phyloP scores from a whole-genome alignment of 2,329 filamentous ascomycete species.

The Diaporthe caulivora region DNA sequence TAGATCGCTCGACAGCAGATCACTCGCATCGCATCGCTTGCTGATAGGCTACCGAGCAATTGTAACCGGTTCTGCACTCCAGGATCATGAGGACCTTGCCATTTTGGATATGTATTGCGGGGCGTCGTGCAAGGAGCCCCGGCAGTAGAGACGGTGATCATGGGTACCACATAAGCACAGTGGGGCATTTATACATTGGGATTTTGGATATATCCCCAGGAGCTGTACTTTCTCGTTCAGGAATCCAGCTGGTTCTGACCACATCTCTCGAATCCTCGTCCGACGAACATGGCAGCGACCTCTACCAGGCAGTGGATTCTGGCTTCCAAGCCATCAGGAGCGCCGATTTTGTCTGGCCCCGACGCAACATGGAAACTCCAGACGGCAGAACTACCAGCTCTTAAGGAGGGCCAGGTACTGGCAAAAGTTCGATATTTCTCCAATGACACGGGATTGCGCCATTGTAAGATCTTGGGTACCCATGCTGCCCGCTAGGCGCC shows the following conservation, averaged over 20 bases:
- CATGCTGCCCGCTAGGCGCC: too few relatives aligned
- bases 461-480: constrained; percentile 33
- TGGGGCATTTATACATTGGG: neutral
- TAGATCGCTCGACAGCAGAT: neutral
- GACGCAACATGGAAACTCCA: constrained; percentile 47
- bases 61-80: neutral
- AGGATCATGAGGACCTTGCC: neutral
- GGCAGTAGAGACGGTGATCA: neutral
- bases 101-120: neutral
- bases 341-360: constrained; percentile 45
- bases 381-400: constrained; percentile 42
- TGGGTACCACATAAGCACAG: neutral
- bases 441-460: constrained; percentile 48
- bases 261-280: neutral
- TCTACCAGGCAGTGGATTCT: constrained; percentile 48
- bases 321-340: constrained; percentile 44
- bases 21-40: neutral
- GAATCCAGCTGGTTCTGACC: neutral
- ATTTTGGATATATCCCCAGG: neutral
- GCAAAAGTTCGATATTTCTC: constrained; percentile 46
- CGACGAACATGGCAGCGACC: constrained; percentile 6
- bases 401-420: constrained; percentile 45
- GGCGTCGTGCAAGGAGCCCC: neutral
- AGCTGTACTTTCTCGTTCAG: neutral
- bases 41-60: neutral